Conservation (phyloP, 768 basidiomycete species). For the Panaeolus cyanescens region DNA sequence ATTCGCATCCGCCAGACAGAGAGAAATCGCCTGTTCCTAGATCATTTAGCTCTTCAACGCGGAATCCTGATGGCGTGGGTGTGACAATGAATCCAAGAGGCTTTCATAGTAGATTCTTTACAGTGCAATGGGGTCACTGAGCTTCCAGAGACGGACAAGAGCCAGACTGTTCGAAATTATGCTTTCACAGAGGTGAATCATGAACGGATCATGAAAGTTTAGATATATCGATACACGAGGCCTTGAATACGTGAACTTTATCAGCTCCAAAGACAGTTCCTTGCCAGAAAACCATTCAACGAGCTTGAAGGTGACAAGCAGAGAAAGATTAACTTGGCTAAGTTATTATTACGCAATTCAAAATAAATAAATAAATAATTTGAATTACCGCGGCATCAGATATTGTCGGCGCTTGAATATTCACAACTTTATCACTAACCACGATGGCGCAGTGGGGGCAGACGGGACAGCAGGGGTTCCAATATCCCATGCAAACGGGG, state of each 20-base stretch:
- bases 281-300: neutral
- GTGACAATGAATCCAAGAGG: neutral
- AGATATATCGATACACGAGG: neutral
- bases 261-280: neutral
- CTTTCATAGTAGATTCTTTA: neutral
- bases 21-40: neutral
- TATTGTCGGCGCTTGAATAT: slow-evolving; percentile 19
- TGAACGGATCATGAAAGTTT: neutral
- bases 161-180: neutral
- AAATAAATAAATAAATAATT: slow-evolving; percentile 9
- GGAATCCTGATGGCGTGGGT: neutral
- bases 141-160: neutral
- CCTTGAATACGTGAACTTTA: neutral
- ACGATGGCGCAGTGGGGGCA: slow-evolving; percentile 81
- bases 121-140: neutral
- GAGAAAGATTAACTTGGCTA: neutral
- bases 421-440: slow-evolving; percentile 24
- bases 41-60: neutral
- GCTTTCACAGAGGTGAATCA: neutral
- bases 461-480: slow-evolving; percentile 59
- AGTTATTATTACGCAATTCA: neutral
- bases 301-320: neutral
- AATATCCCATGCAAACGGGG: slow-evolving; percentile 77
- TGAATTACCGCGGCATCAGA: slow-evolving; percentile 3
- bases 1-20: neutral